Evolutionary conservation across 176 grass and related monocot species (phyloP), one percentile per base, ranked within the genome.

Genomic region (Carex myosuroides): DNA sequence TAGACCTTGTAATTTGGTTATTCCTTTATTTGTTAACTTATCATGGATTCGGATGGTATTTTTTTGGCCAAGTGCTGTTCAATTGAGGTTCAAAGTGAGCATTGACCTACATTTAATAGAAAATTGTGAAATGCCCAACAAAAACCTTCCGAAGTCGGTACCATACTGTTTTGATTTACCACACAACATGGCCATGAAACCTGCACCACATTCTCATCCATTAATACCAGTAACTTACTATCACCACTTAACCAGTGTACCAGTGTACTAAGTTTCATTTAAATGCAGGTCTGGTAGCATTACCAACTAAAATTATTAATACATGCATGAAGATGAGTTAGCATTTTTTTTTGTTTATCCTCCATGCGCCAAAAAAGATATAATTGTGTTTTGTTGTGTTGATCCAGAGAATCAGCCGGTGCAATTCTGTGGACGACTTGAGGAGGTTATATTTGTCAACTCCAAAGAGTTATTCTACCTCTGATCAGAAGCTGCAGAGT

Each of bases 401-500:
- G 71, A 42, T 82, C 20, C 42, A 82, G 80, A 66, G 35, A 30
- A 41, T 58, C 44, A 22, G 85, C 13, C 33, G 17, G 10, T 14
- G 70, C 6, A 81, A 79, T 57, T 69, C 57, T 10, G 26, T 64
- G 18, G 60, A 64, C 33, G 35, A 85, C 22, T 29, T 79, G 18
- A 76, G 68, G 53, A 74, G 2, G 11, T 3, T 20, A 18, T 55
- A 53, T 37, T 22, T 67, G 22, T 46, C 46, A 68, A 17, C 75
- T 61, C 87, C 86, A 52, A 81, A 88, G 76, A 65, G 60, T 69
- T 89, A 76, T 86, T 57, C 30, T 65, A 70, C 80, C 22, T 59
- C 70, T 59, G 58, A 88, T 13, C 32, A 41, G 58, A 84, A 70
- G 10, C 84, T 60, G 82, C 52, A 62, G 50, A 37, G 72, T 80